Conservation (phyloP, 805 yeast species). For the Ogataea methanolica region DNA sequence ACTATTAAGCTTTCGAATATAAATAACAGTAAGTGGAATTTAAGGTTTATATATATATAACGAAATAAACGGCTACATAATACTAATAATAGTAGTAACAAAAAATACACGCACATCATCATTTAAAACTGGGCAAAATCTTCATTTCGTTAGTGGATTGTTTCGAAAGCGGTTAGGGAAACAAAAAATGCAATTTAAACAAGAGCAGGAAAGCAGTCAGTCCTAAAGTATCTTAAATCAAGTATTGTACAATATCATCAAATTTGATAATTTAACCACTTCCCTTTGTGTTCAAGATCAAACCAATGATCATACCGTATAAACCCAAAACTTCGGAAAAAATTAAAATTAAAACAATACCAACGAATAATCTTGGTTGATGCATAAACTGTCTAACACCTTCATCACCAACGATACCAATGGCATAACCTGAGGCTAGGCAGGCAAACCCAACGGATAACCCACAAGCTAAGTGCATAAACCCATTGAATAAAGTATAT, state of each 20-base stretch:
- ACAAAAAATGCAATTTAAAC: too few species aligned
- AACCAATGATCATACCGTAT: constrained; percentile 91
- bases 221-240: too few species aligned
- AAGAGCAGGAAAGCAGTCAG: too few species aligned
- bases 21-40: too few species aligned
- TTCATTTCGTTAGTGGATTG: too few species aligned
- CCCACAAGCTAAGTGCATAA: constrained; percentile 97
- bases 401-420: constrained; percentile 98
- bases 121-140: too few species aligned
- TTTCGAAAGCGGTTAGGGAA: too few species aligned
- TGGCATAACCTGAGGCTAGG: constrained; percentile 94
- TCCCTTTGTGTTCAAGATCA: constrained; percentile 87
- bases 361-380: constrained; percentile 96
- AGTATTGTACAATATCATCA: not conserved
- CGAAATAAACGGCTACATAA: too few species aligned
- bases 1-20: too few species aligned
- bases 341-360: constrained; percentile 95
- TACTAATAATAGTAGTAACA: too few species aligned
- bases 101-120: too few species aligned
- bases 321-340: constrained; percentile 97
- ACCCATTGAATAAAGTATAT: constrained; percentile 91
- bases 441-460: constrained; percentile 95
- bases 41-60: too few species aligned
- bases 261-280: constrained; percentile 38
- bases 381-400: constrained; percentile 98